Evolutionary conservation across 2,329 filamentous ascomycete species (phyloP).

Genomic region (Hypoxylon sp.): DNA sequence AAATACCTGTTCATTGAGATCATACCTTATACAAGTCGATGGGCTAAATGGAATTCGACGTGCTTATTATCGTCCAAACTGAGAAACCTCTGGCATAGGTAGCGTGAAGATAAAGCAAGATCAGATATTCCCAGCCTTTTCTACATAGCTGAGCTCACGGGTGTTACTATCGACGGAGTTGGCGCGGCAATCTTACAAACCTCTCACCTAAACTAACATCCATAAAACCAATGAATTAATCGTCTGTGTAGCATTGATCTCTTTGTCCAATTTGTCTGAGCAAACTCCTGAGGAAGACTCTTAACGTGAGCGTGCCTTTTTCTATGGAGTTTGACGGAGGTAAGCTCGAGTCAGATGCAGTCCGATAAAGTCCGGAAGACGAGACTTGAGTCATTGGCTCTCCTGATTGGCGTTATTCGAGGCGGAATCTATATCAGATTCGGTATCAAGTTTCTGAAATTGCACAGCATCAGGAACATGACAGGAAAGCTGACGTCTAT

Average conservation of each 20-base stretch:
- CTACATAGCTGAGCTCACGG: neutral
- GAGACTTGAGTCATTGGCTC: conserved; percentile 8
- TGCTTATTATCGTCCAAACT: neutral
- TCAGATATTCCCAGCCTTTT: too few species aligned
- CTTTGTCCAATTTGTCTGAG: neutral
- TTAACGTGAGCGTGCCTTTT: neutral
- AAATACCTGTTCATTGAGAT: neutral
- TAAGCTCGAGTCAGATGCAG: conserved; percentile 14
- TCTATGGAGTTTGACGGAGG: neutral
- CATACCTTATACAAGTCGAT: neutral
- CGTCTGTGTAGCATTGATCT: neutral
- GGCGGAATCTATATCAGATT: neutral
- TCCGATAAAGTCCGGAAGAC: neutral
- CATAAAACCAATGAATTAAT: neutral
- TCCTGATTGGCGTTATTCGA: neutral
- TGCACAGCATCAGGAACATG: neutral
- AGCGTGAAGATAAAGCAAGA: too few species aligned
- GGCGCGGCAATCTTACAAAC: neutral
- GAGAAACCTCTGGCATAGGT: neutral
- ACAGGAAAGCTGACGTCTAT: conserved; percentile 5
- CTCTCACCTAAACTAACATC: neutral
- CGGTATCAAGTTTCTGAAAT: neutral
- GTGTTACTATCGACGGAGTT: neutral
- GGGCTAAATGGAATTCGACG: neutral
- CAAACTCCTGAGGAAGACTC: neutral